These are phyloP conservation scores for Trichosanthes cucumerina DNA, from an alignment of 306 rosid genomes.

Conservation along the genomic window DNA sequence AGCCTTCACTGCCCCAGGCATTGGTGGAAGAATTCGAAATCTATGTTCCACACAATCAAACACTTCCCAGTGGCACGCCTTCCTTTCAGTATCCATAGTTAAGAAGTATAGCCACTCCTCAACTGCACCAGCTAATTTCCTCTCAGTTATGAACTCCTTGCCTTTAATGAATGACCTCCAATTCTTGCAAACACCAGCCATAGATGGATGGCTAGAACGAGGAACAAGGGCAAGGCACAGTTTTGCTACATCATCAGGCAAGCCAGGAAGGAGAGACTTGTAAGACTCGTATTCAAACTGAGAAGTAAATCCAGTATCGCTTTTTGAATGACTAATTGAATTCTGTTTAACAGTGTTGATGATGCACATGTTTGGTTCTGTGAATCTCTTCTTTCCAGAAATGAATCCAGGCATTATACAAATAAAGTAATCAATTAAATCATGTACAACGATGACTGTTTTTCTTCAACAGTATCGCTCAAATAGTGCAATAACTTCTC, in stretches of 20 bases:
- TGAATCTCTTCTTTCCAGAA: slow-evolving; percentile 48
- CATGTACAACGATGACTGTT: slow-evolving; percentile 20
- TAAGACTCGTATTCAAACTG: slow-evolving; percentile 24
- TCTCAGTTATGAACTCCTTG: slow-evolving; percentile 59
- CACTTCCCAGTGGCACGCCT: slow-evolving; percentile 86
- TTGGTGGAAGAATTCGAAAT: slow-evolving; percentile 46
- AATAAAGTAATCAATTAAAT: slow-evolving; percentile 22
- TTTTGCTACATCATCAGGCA: slow-evolving; percentile 89
- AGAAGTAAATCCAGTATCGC: slow-evolving; percentile 24
- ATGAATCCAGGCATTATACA: slow-evolving; percentile 45
- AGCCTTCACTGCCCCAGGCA: slow-evolving; percentile 57
- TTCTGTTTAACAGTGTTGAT: slow-evolving; percentile 32
- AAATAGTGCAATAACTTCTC: slow-evolving; percentile 14
- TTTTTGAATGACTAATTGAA: slow-evolving; percentile 27
- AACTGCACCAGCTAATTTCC: slow-evolving; percentile 64
- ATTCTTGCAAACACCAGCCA: slow-evolving; percentile 70
- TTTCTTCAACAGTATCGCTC: slow-evolving; percentile 20
- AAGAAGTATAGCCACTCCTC: slow-evolving; percentile 92
- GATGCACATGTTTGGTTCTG: slow-evolving; percentile 48
- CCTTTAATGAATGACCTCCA: slow-evolving; percentile 79
- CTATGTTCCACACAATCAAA: slow-evolving; percentile 58
- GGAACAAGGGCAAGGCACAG: slow-evolving; percentile 90
- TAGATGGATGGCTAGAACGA: slow-evolving; percentile 47
- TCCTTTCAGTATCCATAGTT: slow-evolving; percentile 42
- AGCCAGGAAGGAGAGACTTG: slow-evolving; percentile 55